Evolutionary conservation across 345 rosid genomes (phyloP), one percentile per base, ranked within the genome.

Genomic region (Murraya koenigii): DNA sequence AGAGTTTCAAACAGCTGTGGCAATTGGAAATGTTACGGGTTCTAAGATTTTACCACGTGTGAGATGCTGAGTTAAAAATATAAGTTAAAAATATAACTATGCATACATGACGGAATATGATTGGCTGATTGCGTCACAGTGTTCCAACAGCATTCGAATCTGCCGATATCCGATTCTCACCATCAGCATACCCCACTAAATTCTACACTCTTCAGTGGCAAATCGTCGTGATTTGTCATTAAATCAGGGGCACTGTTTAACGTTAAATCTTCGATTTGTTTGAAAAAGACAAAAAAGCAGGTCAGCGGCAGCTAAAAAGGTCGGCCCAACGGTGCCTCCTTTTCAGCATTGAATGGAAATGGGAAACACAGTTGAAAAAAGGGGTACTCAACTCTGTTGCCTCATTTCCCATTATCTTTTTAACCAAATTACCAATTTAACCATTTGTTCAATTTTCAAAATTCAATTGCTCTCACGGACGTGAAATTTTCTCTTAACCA

Each of bases 401-500:
- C n/a, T 61, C 77, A 62, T 71, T 79, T 71, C 55, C 5, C 49
- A 70, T 66, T 10, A 22, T 20, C 26, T 73, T 79, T 62, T 69
- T 6, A 5, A 20, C 4, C 4, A 77, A 84, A 75, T 84, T 79
- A 85, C 90, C 8, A 47, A 69, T 64, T 70, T 60, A 61, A 7
- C 87, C 79, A n/a, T 73, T 58, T n/a, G 22, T 64, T 71, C 47
- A 71, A 77, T 65, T 85, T 88, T 88, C 78, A 82, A 90, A 74
- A 79, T 22, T 85, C 81, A 79, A 71, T 82, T 83, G 60, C 67
- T 79, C 65, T 82, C 76, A 80, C 97, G 94, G 94, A 92, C 91
- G 86, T 84, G 82, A 90, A 92, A 32, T 80, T 35, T 80, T 72
- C 80, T 78, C 85, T 90, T 76, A 90, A 90, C 90, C 86, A 80